These are phyloP conservation scores for Crithidia expoeki DNA, from an alignment of 208 protist genomes.

Conservation along the genomic window DNA sequence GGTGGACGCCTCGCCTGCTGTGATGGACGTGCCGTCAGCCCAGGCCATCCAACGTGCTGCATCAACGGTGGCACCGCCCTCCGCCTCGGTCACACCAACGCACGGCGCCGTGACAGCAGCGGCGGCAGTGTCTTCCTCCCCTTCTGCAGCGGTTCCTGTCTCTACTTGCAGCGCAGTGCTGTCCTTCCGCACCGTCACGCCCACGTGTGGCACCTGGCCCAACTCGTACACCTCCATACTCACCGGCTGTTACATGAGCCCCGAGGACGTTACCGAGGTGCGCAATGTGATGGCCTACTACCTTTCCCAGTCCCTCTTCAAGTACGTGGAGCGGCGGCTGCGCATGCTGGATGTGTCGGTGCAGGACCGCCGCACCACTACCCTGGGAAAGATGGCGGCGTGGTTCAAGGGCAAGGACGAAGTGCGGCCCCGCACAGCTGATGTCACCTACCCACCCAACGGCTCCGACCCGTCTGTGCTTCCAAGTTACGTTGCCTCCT, in stretches of 20 bases:
- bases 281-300: slow-evolving; percentile 75
- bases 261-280: slow-evolving; percentile 64
- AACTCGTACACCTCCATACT: slow-evolving; percentile 45
- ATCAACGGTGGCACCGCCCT: slow-evolving; percentile 11
- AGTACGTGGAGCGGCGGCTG: slow-evolving; percentile 72
- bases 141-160: background rate
- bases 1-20: slow-evolving; percentile 70
- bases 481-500: slow-evolving; percentile 60
- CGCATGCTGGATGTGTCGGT: slow-evolving; percentile 58
- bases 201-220: slow-evolving; percentile 58
- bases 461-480: slow-evolving; percentile 11
- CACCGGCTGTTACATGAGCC: slow-evolving; percentile 81
- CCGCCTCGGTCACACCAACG: slow-evolving; percentile 11
- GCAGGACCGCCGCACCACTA: slow-evolving; percentile 79
- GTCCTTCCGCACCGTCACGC: slow-evolving; percentile 40
- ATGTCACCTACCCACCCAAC: slow-evolving; percentile 19
- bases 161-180: slow-evolving; percentile 16
- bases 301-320: slow-evolving; percentile 70
- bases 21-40: slow-evolving; percentile 68
- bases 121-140: slow-evolving; percentile 7
- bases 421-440: slow-evolving; percentile 42
- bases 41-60: slow-evolving; percentile 28
- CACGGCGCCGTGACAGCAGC: background rate
- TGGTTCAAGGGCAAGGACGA: slow-evolving; percentile 85
- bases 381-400: slow-evolving; percentile 79